Evolutionary conservation across 768 basidiomycete genomes (phyloP), one percentile per base, ranked within the genome.

Genomic region (Mycena pura): DNA sequence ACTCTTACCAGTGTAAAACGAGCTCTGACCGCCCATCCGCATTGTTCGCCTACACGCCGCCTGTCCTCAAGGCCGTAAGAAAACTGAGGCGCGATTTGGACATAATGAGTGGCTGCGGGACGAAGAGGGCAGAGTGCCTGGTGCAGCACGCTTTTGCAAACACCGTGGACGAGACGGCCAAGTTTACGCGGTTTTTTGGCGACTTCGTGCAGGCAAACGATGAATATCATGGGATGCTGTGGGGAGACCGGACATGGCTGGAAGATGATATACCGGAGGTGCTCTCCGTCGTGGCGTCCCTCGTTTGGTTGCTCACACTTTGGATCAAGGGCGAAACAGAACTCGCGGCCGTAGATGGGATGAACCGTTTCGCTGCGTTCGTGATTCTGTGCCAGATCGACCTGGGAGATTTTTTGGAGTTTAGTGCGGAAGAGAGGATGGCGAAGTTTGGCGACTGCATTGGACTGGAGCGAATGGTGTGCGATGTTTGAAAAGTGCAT

Each of bases 291-390:
- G n/a, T n/a, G 34, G 57, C 13, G 46, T 61, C 36, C 27, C 59
- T 46, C 25, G 6, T 14, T 17, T 15, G n/a, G 29, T 60, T 6
- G 43, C n/a, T 55, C 13, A 29, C 52, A 36, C 8, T 58, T 58
- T 47, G 9, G 53, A 50, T 32, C 22, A 69, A 91, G 90, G 85
- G 86, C 32, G 91, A 92, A 63, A 75, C 77, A 25, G 80, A 85
- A 64, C 74, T 93, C 46, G 82, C 84, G 0, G 69, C 72, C 1
- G 76, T 85, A 9, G 74, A 78, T 6, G 87, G 89, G 15, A 86
- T 93, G 84, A 93, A 93, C 58, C 73, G 77, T 6, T 90, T 91
- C 69, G 85, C 86, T 1, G 86, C 91, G 6, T 80, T 83, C n/a
- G 73, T 88, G 4, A 81, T 93, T 57, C 74, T 92, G 2, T 84